A percentile compares a stretch with the other conserved stretches of the same genome.
Conservation (phyloP, 345 rosid genomes). For the Turritis glabra region DNA sequence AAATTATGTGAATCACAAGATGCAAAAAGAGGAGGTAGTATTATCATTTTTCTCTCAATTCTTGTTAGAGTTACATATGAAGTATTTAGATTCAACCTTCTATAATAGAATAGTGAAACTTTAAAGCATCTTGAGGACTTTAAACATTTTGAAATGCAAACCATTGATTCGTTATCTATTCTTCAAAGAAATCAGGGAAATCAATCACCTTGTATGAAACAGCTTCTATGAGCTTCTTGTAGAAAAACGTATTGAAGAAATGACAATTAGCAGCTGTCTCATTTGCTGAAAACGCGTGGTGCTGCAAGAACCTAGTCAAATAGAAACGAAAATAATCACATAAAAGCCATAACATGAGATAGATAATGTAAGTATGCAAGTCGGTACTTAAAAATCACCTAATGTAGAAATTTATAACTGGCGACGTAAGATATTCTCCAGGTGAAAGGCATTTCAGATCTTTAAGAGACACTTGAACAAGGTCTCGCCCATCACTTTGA, state of each 20-base stretch:
- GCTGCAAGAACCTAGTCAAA: conserved; percentile 63
- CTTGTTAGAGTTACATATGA: not conserved
- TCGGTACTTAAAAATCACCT: conserved; percentile 46
- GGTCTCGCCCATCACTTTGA: conserved; percentile 76
- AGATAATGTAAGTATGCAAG: not conserved
- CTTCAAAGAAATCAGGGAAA: not conserved
- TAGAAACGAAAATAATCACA: not conserved
- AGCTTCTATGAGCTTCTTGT: conserved; percentile 85
- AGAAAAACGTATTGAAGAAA: conserved; percentile 84
- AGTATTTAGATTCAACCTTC: not conserved
- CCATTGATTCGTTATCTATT: conserved; percentile 15
- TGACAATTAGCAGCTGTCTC: conserved; percentile 56
- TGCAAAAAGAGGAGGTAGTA: not conserved
- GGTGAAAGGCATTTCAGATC: conserved; percentile 75
- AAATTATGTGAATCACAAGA: not conserved
- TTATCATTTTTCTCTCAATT: not conserved
- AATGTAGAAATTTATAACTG: conserved; percentile 85
- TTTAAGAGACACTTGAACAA: conserved; percentile 58
- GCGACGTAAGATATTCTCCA: conserved; percentile 62
- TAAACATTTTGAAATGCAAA: not conserved
- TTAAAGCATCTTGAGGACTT: not conserved
- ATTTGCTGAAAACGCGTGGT: conserved; percentile 52
- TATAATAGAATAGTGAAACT: not conserved
- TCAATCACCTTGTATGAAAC: conserved; percentile 64
- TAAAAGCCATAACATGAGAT: not conserved